These are phyloP conservation scores for Hemerocallis citrina DNA, from an alignment of 106 monocot species.

Conservation along the genomic window DNA sequence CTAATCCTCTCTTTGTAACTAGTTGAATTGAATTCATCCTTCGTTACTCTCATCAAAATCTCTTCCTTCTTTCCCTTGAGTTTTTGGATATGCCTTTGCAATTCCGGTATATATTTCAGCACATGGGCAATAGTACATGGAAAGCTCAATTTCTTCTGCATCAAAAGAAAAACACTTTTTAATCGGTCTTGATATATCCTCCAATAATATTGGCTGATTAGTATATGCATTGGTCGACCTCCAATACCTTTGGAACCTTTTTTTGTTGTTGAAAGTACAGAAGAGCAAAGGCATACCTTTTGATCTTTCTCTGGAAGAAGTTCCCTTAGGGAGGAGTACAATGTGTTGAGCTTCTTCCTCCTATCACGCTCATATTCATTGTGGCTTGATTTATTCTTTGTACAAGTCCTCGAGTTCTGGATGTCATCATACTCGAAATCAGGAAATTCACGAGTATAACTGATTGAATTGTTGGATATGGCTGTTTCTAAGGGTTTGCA, in stretches of 20 bases:
- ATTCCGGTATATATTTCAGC: constrained; percentile 73
- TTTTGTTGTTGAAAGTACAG: no score
- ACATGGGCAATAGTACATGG: constrained; percentile 41
- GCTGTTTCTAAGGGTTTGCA: neutral
- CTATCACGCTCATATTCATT: constrained; percentile 47
- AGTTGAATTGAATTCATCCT: neutral
- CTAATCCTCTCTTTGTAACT: neutral
- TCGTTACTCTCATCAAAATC: constrained; percentile 10
- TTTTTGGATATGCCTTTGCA: constrained; percentile 37
- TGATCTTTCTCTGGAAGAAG: constrained; percentile 29
- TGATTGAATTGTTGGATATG: neutral
- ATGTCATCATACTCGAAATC: neutral
- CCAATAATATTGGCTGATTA: no score
- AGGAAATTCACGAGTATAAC: neutral
- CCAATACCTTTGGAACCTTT: no score
- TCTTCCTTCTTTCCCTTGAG: constrained; percentile 45
- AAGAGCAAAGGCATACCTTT: constrained; percentile 8
- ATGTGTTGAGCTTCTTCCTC: constrained; percentile 33
- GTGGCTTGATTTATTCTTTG: constrained; percentile 27
- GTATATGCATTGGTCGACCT: no score
- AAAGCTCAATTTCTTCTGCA: constrained; percentile 70
- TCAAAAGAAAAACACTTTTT: no score
- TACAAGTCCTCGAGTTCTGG: neutral
- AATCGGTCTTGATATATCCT: no score
- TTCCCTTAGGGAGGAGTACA: constrained; percentile 38